These are phyloP conservation scores for Colletotrichum tropicicola DNA, from an alignment of 2,329 filamentous ascomycete genomes.

Conservation along the genomic window DNA sequence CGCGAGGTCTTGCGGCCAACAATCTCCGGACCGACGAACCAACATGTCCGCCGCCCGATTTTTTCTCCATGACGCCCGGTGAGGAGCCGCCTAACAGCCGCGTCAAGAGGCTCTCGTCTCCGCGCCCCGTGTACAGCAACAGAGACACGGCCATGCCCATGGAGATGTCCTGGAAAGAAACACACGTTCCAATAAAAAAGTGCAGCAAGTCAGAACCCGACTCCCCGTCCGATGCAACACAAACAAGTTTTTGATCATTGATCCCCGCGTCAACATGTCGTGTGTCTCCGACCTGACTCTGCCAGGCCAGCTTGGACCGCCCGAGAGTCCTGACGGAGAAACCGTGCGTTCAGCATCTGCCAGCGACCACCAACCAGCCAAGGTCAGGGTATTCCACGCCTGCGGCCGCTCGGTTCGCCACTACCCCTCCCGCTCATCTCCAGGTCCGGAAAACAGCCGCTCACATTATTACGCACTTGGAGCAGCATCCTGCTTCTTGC, in stretches of 20 bases:
- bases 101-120: constrained; percentile 6
- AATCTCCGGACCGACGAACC: constrained; percentile 14
- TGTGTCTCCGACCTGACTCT: constrained; percentile 17
- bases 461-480: constrained; percentile 90
- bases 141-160: constrained; percentile 16
- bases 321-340: constrained; percentile 18
- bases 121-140: constrained; percentile 1
- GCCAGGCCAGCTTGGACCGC: constrained; percentile 23
- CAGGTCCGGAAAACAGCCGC: constrained; percentile 10
- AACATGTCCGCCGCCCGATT: constrained; percentile 6
- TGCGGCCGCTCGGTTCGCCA: constrained; percentile 12
- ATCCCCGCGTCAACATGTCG: constrained; percentile 21
- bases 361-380: constrained; percentile 11
- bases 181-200: constrained; percentile 24
- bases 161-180: constrained; percentile 28
- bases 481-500: constrained; percentile 80
- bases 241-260: constrained; percentile 35
- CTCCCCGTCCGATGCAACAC: constrained; percentile 49
- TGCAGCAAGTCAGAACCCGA: constrained; percentile 45
- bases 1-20: constrained; percentile 22
- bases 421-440: constrained; percentile 10
- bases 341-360: constrained; percentile 23
- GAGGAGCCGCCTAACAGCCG: not conserved
- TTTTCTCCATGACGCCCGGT: constrained; percentile 2
- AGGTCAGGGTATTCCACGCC: constrained; percentile 22